phyloP scores from a whole-genome alignment of 768 basidiomycete genomes.

The Amanita phalloides region DNA sequence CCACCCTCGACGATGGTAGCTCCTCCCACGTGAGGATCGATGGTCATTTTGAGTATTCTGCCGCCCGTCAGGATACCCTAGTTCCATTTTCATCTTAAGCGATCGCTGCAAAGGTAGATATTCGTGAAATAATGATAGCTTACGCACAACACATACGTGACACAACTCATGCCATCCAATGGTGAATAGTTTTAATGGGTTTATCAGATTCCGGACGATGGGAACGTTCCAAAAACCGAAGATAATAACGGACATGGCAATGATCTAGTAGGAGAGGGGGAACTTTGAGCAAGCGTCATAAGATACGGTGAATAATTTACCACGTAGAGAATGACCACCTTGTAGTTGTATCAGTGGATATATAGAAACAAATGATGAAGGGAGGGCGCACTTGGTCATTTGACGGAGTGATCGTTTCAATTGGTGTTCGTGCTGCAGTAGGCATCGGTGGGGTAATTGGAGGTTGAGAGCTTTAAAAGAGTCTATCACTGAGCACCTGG shows the following conservation, averaged over 20 bases:
- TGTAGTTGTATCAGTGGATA: slow-evolving; percentile 13
- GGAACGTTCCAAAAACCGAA: slow-evolving; percentile 88
- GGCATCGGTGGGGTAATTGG: slow-evolving; percentile 35
- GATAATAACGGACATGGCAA: slow-evolving; percentile 78
- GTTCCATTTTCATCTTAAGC: neutral
- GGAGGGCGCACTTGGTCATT: slow-evolving; percentile 54
- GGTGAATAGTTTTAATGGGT: slow-evolving; percentile 77
- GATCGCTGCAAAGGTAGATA: neutral
- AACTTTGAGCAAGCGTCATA: slow-evolving; percentile 5
- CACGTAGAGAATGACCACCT: slow-evolving; percentile 67
- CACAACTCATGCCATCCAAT: slow-evolving; percentile 88
- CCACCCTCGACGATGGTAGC: slow-evolving; percentile 73
- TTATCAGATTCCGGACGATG: slow-evolving; percentile 66
- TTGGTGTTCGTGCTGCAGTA: slow-evolving; percentile 20
- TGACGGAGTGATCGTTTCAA: slow-evolving; percentile 45
- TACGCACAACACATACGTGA: slow-evolving; percentile 64
- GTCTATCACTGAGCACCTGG: slow-evolving; percentile 3
- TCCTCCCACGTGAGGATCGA: slow-evolving; percentile 77
- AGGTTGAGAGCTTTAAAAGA: slow-evolving; percentile 13
- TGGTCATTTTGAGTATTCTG: slow-evolving; percentile 66
- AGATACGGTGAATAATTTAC: slow-evolving; percentile 23
- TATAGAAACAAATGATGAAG: slow-evolving; percentile 7
- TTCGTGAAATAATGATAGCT: neutral
- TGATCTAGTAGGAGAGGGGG: slow-evolving; percentile 35
- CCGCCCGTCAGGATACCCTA: slow-evolving; percentile 77